Conservation (phyloP, 257 asterid genomes). For the Knoxia roxburghii region DNA sequence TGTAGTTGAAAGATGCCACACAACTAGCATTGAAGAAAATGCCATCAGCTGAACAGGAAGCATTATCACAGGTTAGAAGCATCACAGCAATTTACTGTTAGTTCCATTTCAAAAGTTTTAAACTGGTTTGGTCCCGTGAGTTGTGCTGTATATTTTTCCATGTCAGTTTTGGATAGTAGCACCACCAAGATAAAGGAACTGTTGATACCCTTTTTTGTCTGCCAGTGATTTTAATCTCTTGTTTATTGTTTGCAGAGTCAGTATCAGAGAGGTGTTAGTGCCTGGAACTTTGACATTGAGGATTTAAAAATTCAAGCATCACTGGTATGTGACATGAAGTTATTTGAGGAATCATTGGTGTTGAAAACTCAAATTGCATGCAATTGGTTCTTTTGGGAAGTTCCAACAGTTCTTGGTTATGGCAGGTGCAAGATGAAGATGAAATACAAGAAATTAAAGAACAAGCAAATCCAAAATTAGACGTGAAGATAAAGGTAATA, state of each 20-base stretch:
- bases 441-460: constrained; percentile 64
- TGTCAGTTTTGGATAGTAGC: not conserved
- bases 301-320: constrained; percentile 94
- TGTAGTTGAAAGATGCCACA: constrained; percentile 91
- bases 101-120: not conserved
- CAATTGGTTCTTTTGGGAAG: not conserved
- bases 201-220: not conserved
- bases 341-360: constrained; percentile 1
- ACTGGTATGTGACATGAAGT: constrained; percentile 48
- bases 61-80: constrained; percentile 79
- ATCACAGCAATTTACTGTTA: not conserved
- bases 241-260: constrained; percentile 60
- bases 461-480: constrained; percentile 34
- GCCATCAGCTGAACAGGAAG: constrained; percentile 97
- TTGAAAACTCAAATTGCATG: not conserved
- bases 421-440: constrained; percentile 84
- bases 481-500: constrained; percentile 45
- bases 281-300: constrained; percentile 96
- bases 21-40: constrained; percentile 88
- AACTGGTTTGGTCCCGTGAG: not conserved
- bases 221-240: constrained; percentile 6
- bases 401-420: constrained; percentile 21
- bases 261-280: constrained; percentile 98
- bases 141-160: not conserved
- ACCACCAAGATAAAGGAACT: constrained; percentile 5